Percentiles rank a stretch among this genome's conserved stretches.
Conservation (phyloP, 1,139 yeast species). For the Blastobotrys aristatus region DNA sequence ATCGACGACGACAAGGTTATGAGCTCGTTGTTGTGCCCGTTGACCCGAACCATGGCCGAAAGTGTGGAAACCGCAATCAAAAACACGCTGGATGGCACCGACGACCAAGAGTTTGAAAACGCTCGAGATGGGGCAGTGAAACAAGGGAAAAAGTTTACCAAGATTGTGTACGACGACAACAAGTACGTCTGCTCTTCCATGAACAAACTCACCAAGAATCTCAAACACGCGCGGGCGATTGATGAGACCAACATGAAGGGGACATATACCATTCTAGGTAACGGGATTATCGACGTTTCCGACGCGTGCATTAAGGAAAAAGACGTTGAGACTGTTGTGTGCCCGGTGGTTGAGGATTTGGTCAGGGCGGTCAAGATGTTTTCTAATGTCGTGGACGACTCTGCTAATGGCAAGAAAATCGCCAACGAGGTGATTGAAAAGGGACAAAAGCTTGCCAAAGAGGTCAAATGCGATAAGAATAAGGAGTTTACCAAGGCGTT, state of each 20-base stretch:
- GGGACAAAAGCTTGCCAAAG: background rate
- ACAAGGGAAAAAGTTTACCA: background rate
- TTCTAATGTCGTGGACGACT: slow-evolving; percentile 1
- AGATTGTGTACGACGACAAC: slow-evolving; percentile 2
- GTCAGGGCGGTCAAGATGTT: slow-evolving; percentile 2
- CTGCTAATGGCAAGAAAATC: slow-evolving; percentile 6
- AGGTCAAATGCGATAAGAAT: slow-evolving; percentile 1
- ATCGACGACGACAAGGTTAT: slow-evolving; percentile 9
- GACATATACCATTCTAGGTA: slow-evolving; percentile 6
- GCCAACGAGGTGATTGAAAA: background rate
- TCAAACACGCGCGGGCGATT: background rate
- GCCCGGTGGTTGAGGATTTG: slow-evolving; percentile 5
- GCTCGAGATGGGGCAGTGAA: slow-evolving; percentile 2
- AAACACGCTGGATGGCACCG: slow-evolving; percentile 5
- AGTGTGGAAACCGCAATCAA: slow-evolving; percentile 1
- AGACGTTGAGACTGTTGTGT: slow-evolving; percentile 1
- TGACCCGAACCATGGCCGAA: slow-evolving; percentile 2
- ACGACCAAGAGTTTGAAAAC: background rate
- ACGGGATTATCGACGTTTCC: background rate
- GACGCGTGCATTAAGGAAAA: slow-evolving; percentile 5
- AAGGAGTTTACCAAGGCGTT: slow-evolving; percentile 2
- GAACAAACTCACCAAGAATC: slow-evolving; percentile 6
- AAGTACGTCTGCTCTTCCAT: slow-evolving; percentile 8
- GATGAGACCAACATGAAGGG: slow-evolving; percentile 1
- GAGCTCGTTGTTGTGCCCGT: slow-evolving; percentile 10